Base-by-base conservation (phyloP, 2,329 filamentous ascomycete genomes). In the Macrophomina phaseolina region DNA sequence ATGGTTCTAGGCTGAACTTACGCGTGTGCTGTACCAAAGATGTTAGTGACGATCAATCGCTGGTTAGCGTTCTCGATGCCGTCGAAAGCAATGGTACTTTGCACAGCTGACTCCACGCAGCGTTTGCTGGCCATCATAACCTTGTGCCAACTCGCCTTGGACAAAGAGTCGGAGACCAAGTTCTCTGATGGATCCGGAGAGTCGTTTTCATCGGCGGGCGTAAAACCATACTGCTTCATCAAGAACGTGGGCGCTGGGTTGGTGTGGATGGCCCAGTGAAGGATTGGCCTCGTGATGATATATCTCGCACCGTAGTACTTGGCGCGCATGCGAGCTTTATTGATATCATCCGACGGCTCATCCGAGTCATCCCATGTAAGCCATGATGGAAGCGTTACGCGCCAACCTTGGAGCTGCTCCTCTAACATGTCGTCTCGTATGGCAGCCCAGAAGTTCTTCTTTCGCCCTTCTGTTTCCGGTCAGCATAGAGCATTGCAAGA, bases 251-350 rank as follows among this genome's bases (percentile, higher is more conserved):
- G 78, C 30, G 76, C 72, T 61, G 78, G 74, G 69, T 81, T 80
- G 63, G 81, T 80, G 69, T 89, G 85, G 2, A 89, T 81, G 2
- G 85, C 86, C 65, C 87, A 84, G 71, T 87, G 86, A 23, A 90
- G 78, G 68, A 94, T 93, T 0, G 92, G 92, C 30, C 95, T 87
- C 76, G 95, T 91, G 32, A 94, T 94, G 74, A 98, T 94, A 69
- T 96, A 93, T 70, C 91, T 87, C 0, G 93, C 94, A 23, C 95
- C 95, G 83, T 94, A 98, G 78, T 95, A 98, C 77, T 99, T 98
- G 14, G 92, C 95, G 49, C 94, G 89, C 68, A 98, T 83, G 28
- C 95, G 88, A 38, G 94, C 94, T 12, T 88, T 84, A 16, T 97
- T 88, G 68, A 98, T 93, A 58, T 97, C 89, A 0, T 75, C 77